Conservation (phyloP, 208 protist species). For the Trypanosoma boissoni region DNA sequence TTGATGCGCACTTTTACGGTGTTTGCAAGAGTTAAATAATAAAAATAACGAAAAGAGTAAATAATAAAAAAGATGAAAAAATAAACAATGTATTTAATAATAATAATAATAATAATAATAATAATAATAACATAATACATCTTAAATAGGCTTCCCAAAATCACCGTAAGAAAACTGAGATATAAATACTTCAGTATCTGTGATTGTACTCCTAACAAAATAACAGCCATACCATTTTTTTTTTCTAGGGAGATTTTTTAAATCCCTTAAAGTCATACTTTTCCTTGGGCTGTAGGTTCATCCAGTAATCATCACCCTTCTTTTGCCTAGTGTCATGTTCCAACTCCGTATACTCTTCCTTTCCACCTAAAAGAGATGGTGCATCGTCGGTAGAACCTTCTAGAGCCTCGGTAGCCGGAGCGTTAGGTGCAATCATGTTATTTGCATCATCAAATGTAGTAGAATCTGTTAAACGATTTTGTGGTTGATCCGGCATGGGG, state of each 20-base stretch:
- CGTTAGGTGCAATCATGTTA: constrained; percentile 89
- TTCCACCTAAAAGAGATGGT: constrained; percentile 35
- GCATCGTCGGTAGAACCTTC: constrained; percentile 29
- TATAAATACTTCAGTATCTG: no score
- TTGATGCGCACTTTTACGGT: no score
- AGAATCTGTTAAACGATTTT: constrained; percentile 72
- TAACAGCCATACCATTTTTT: no score
- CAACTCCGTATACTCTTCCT: constrained; percentile 73
- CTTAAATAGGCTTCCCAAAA: no score
- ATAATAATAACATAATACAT: no score
- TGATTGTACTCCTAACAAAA: no score
- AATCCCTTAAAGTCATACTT: constrained; percentile 91
- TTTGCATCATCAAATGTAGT: constrained; percentile 89
- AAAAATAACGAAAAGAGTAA: constrained; percentile 7
- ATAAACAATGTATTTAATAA: constrained; percentile 3
- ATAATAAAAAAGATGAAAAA: constrained; percentile 15
- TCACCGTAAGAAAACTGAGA: no score
- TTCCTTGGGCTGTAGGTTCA: constrained; percentile 87
- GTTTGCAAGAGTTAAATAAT: not conserved
- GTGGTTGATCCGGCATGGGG: constrained; percentile 75
- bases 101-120: no score
- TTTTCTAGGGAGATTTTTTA: constrained; percentile 82
- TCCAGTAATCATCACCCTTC: constrained; percentile 93
- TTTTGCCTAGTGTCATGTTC: constrained; percentile 80
- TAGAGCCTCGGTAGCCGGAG: constrained; percentile 45